Evolutionary conservation across 129 eudicot genomes (phyloP).

Genomic region (Flaveria brownii): DNA sequence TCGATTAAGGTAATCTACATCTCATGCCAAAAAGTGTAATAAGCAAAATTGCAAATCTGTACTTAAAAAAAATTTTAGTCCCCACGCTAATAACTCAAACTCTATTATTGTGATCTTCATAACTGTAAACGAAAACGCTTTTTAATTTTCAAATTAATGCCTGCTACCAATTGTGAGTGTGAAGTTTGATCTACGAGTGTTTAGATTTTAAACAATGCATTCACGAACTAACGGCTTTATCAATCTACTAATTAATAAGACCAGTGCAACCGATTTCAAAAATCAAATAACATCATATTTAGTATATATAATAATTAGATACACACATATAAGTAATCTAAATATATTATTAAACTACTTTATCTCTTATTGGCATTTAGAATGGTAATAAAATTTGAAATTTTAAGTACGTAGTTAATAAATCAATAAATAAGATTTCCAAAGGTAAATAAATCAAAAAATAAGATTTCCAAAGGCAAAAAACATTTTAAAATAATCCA

Average conservation of each 20-base stretch:
- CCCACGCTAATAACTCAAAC: neutral
- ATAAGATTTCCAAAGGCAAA: no score
- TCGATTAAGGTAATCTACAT: neutral
- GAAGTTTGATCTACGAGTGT: neutral
- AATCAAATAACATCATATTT: no score
- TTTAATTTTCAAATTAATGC: neutral
- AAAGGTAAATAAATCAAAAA: no score
- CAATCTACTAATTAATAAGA: no score
- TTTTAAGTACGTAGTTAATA: no score
- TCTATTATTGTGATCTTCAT: neutral
- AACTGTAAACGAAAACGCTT: neutral
- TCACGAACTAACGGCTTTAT: no score
- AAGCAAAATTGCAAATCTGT: neutral
- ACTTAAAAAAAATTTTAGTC: neutral
- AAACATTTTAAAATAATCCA: no score
- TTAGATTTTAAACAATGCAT: neutral
- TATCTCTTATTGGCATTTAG: no score
- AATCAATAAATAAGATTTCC: no score
- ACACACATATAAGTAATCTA: neutral
- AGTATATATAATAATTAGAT: neutral
- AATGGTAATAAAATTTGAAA: no score
- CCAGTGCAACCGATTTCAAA: no score
- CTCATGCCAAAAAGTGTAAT: neutral
- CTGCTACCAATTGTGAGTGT: neutral
- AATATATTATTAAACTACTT: no score